These are phyloP conservation scores for Suillus fuscotomentosus DNA, from an alignment of 768 basidiomycete genomes.

Conservation along the genomic window DNA sequence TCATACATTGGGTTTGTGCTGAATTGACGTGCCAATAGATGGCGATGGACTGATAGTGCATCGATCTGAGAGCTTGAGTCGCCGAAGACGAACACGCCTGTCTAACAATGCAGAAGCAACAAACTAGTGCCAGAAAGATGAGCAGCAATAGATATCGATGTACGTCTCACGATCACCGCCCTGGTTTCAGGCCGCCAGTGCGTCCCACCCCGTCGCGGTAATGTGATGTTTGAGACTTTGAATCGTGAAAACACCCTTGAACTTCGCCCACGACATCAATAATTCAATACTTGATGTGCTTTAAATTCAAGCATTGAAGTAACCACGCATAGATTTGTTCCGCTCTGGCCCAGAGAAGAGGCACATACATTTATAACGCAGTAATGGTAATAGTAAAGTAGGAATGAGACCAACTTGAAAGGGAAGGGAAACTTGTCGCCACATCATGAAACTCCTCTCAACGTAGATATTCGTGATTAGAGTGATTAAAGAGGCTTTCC, in stretches of 20 bases:
- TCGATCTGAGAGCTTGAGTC: background rate
- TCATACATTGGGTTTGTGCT: background rate
- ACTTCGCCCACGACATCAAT: no score
- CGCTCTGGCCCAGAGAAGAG: background rate
- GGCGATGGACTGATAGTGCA: background rate
- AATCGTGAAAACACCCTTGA: no score
- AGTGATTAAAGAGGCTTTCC: conserved; percentile 80
- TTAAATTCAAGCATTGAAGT: background rate
- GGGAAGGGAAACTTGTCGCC: conserved; percentile 48
- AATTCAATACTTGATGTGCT: background rate
- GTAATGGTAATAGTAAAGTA: background rate
- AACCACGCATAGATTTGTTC: background rate
- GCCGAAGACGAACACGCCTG: background rate
- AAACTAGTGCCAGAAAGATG: background rate
- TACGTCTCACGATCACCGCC: background rate
- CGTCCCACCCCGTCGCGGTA: background rate
- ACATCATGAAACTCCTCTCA: conserved; percentile 84
- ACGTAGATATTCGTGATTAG: conserved; percentile 67
- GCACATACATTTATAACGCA: background rate
- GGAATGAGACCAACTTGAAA: background rate
- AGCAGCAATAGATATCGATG: background rate
- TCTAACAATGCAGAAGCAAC: background rate
- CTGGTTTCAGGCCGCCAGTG: background rate
- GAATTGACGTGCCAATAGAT: background rate
- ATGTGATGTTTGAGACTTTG: background rate